These are phyloP conservation scores for Massariosphaeria phaeospora DNA, from an alignment of 495 filamentous ascomycete species.

Conservation along the genomic window DNA sequence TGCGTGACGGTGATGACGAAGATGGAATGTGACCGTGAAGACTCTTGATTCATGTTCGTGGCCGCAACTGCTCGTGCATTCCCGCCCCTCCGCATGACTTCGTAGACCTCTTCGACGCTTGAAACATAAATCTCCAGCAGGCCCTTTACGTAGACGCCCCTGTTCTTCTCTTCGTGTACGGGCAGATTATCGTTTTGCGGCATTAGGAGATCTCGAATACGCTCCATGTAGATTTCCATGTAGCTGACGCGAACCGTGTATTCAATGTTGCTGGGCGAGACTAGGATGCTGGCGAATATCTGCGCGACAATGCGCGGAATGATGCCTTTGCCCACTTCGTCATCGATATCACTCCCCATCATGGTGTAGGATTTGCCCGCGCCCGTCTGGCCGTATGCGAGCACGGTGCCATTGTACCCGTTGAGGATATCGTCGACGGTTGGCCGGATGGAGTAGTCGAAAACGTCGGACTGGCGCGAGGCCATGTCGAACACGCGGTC, in stretches of 20 bases:
- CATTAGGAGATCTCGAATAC: conserved; percentile 85
- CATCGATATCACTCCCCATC: conserved; percentile 97
- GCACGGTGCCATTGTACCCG: conserved; percentile 98
- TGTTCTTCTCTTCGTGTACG: conserved; percentile 92
- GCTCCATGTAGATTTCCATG: conserved; percentile 99
- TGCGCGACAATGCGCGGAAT: conserved; percentile 97
- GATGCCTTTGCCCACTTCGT: conserved; percentile 81
- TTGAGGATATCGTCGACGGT: conserved; percentile 98
- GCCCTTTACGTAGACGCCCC: conserved; percentile 96
- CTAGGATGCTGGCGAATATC: conserved; percentile 90
- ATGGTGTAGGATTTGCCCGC: conserved; percentile 98
- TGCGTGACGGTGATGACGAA: conserved; percentile 96
- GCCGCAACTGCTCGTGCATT: conserved; percentile 84
- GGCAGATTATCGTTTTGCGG: conserved; percentile 95
- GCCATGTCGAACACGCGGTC: conserved; percentile 94
- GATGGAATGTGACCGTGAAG: conserved; percentile 95
- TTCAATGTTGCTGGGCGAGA: conserved; percentile 88
- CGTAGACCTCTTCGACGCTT: conserved; percentile 91
- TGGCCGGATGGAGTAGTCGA: conserved; percentile 91
- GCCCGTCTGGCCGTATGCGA: conserved; percentile 97
- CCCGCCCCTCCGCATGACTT: conserved; percentile 93
- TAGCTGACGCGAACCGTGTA: conserved; percentile 97
- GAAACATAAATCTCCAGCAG: conserved; percentile 92
- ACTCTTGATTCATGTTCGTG: conserved; percentile 99
- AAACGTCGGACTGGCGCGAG: conserved; percentile 82